Base-by-base conservation (phyloP, 176 grass and related monocot species). In the Thinopyrum elongatum region DNA sequence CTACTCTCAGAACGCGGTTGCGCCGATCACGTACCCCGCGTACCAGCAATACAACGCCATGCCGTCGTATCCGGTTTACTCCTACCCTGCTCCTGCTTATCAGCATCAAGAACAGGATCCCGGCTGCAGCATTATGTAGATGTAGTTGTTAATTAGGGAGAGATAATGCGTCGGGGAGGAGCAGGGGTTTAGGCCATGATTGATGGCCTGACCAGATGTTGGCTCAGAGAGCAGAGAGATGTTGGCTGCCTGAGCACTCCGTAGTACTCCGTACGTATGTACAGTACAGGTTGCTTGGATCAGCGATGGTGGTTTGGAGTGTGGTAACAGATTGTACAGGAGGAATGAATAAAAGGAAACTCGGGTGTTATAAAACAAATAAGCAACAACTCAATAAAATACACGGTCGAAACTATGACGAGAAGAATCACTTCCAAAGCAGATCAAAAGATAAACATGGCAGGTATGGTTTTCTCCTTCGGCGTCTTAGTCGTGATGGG, bases 21-120 rank as follows among this genome's bases (percentile, higher is more conserved):
- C 60, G 17, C 55, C 78, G 27, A 6, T 66, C 0, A 8, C 61
- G 8, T 83, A 87, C 64, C 68, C 90, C 14, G 35, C 80, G 15
- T 84, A 90, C 46, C 80, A 86, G 30, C 89, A 90, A 84, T 90
- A 90, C 80, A 90, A 80, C 80, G 4, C 80, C 33, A 70, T 80
- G 74, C 80, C 89, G 34, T 67, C 89, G 0, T 80, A 90, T 76
- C 85, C 89, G 0, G 84, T 71, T 29, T 91, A 91, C 68, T 65
- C 84, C 33, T 87, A 86, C 57, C 84, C 75, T 42, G 42, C 42
- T 67, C 35, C 65, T 12, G 14, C 19, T 22, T 87, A 91, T 49
- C 47, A 64, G 21, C 80, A 74, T 13, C 85, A 91, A 76, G 85
- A 91, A 49, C 89, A 87, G 76, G 89, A 91, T 47, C 85, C 89